Evolutionary conservation across 257 asterid genomes (phyloP).

Genomic region (Scutellaria barbata): DNA sequence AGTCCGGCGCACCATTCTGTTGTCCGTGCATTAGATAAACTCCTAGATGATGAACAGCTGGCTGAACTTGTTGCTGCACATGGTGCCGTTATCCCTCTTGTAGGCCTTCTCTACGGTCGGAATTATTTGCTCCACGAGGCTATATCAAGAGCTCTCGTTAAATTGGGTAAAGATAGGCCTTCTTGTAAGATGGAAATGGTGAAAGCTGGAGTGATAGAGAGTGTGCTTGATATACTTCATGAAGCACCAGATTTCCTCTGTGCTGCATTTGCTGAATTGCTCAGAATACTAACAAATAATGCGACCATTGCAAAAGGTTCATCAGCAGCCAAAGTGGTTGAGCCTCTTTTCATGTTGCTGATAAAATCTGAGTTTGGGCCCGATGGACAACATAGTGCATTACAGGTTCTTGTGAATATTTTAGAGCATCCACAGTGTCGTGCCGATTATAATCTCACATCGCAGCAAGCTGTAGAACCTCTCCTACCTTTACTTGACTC

Average conservation of each 20-base stretch:
- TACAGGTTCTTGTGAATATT: slow-evolving; percentile 95
- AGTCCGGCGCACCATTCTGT: slow-evolving; percentile 88
- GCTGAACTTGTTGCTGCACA: slow-evolving; percentile 97
- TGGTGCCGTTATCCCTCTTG: slow-evolving; percentile 96
- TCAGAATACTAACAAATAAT: slow-evolving; percentile 92
- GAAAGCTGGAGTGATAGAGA: slow-evolving; percentile 85
- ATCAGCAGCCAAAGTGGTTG: slow-evolving; percentile 94
- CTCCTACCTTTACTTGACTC: slow-evolving; percentile 92
- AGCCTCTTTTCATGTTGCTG: slow-evolving; percentile 79
- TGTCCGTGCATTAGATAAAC: slow-evolving; percentile 88
- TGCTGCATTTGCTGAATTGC: slow-evolving; percentile 90
- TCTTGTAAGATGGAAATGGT: slow-evolving; percentile 97
- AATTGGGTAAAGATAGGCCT: slow-evolving; percentile 95
- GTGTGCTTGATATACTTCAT: slow-evolving; percentile 79
- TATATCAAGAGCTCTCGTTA: slow-evolving; percentile 89
- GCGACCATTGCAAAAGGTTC: slow-evolving; percentile 96
- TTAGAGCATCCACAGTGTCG: slow-evolving; percentile 96
- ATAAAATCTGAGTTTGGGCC: slow-evolving; percentile 80
- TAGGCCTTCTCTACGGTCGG: slow-evolving; percentile 80
- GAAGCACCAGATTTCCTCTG: slow-evolving; percentile 95
- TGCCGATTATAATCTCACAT: slow-evolving; percentile 72
- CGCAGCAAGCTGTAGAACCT: slow-evolving; percentile 87
- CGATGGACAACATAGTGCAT: slow-evolving; percentile 91
- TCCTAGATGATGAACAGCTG: slow-evolving; percentile 90
- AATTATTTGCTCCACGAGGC: slow-evolving; percentile 91